phyloP scores from a whole-genome alignment of 306 rosid genomes.

The Pueraria montana region DNA sequence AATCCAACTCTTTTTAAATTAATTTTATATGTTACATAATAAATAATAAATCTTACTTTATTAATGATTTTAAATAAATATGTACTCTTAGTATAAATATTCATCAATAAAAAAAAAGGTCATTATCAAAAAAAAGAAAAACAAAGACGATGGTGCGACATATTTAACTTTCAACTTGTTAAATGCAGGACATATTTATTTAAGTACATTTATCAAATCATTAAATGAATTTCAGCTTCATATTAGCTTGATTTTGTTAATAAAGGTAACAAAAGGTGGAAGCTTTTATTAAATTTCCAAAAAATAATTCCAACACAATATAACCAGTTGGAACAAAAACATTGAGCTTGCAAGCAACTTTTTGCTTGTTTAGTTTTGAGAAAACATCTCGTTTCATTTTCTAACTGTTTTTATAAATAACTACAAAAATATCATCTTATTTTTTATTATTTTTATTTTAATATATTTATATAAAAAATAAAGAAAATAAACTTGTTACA shows the following conservation, averaged over 20 bases:
- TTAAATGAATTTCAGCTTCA: neutral
- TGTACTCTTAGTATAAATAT: neutral
- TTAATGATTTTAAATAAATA: neutral
- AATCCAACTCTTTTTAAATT: neutral
- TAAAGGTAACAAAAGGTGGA: neutral
- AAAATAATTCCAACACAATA: neutral
- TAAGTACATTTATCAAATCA: neutral
- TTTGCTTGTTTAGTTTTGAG: neutral
- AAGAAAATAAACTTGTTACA: too few species aligned
- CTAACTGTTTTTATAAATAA: too few species aligned
- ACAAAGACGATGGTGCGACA: neutral
- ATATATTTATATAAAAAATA: too few species aligned
- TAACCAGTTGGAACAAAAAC: neutral
- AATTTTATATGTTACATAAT: too few species aligned
- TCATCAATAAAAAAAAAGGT: neutral
- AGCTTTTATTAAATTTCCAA: neutral
- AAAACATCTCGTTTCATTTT: too few species aligned
- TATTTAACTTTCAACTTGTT: neutral
- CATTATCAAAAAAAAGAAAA: neutral
- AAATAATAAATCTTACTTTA: neutral
- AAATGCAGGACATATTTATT: neutral
- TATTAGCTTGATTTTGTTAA: neutral
- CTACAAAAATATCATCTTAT: too few species aligned
- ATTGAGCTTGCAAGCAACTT: neutral
- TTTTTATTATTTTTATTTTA: too few species aligned